Evolutionary conservation across 768 basidiomycete genomes (phyloP), one percentile per base, ranked within the genome.

Genomic region (Lanmaoa rubissima): DNA sequence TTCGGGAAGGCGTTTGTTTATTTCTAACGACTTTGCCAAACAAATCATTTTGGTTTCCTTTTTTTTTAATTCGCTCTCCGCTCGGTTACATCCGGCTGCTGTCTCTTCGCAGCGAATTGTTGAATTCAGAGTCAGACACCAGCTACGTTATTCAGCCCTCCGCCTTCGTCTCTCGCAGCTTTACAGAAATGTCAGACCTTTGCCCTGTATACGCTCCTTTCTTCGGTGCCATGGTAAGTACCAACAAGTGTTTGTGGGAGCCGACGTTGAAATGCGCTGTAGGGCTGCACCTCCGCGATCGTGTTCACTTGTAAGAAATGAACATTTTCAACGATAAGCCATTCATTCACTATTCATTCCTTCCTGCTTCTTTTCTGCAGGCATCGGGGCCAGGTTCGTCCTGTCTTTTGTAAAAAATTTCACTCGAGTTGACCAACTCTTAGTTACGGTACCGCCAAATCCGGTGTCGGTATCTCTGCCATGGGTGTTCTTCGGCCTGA

Each of bases 371-470:
- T 28, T 43, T 38, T 46, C 31, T 42, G n/a, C 52, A 93, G 90
- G 88, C 71, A 90, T 93, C 65, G 90, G 90, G 66, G 91, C 90
- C 65, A 92, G 90, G 90, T 92, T 63, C 53, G 81, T 74, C 21
- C 38, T 2, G 49, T 10, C 35, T 17, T 9, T 31, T 42, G 5
- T 38, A 1, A 19, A n/a, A 35, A n/a, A 35, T 4, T 51, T 49
- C 17, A 7, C 19, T 11, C 4, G 0, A 16, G 17, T 35, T 55
- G 40, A 61, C 54, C 32, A 26, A 45, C 38, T 10, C 24, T n/a
- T 31, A 96, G 94, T 79, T 98, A 99, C 79, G 97, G 97, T 61
- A 98, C 96, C 45, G 94, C 97, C 71, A 99, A 98, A 78, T 97
- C 97, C 65, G 97, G 97, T 69, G 97, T 94, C 63, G 93, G 94